Percentiles rank a stretch among this genome's conserved stretches.
phyloP scores from a whole-genome alignment of 148 eudicot genomes.

The Cornus suecica region DNA sequence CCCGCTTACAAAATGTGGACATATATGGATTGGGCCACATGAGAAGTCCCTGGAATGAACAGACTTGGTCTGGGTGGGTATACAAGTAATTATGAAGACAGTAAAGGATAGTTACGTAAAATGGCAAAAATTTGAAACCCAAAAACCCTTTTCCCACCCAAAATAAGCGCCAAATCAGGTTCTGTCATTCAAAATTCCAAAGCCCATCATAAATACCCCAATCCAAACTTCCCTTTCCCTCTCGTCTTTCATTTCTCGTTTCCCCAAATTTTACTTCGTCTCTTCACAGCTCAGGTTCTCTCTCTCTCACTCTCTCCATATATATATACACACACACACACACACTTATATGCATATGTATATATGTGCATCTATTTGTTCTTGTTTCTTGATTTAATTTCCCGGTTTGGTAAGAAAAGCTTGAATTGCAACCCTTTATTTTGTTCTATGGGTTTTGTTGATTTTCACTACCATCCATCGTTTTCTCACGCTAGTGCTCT shows the following conservation, averaged over 20 bases:
- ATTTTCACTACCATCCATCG: not conserved
- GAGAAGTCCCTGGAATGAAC: not conserved
- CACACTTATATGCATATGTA: no score
- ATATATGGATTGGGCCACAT: not conserved
- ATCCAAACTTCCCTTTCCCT: not conserved
- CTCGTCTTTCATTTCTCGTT: not conserved
- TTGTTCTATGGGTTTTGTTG: not conserved
- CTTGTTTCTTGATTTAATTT: no score
- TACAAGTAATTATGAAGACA: not conserved
- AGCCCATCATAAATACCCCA: not conserved
- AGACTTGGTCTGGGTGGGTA: not conserved
- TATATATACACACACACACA: not conserved
- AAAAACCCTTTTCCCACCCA: slow-evolving; percentile 9
- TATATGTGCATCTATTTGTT: not conserved
- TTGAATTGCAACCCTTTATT: not conserved
- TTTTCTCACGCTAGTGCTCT: no score
- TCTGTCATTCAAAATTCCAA: not conserved
- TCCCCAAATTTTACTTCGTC: not conserved
- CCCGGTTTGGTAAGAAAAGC: not conserved
- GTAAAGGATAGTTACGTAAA: not conserved
- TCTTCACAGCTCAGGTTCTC: slow-evolving; percentile 6
- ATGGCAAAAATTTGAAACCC: slow-evolving; percentile 10
- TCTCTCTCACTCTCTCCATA: slow-evolving; percentile 2
- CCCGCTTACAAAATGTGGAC: no score
- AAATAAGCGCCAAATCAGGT: slow-evolving; percentile 5